Conservation (phyloP, 1,284 basidiomycete species). For the Ganoderma leucocontextum region DNA sequence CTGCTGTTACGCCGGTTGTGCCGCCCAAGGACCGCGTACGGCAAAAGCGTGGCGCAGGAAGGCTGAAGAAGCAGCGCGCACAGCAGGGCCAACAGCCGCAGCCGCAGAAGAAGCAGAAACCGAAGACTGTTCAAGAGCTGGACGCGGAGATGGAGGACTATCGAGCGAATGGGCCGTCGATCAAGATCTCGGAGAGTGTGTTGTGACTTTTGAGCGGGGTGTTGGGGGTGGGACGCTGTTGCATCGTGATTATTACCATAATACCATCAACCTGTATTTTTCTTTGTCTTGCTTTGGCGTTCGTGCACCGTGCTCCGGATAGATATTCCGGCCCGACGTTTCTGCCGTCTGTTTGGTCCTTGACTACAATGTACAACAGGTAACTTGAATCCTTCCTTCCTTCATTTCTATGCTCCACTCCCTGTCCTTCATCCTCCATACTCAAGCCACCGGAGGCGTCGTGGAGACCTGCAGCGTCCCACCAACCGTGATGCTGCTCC, state of each 20-base stretch:
- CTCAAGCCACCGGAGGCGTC: background rate
- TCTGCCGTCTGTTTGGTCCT: background rate
- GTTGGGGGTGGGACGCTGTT: too few species aligned
- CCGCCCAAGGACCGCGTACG: slow-evolving; percentile 44
- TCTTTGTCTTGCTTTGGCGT: slow-evolving; percentile 8
- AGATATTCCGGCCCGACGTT: background rate
- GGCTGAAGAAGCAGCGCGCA: slow-evolving; percentile 60
- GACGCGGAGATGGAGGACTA: slow-evolving; percentile 82
- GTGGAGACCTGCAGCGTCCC: background rate
- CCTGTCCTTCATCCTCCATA: background rate
- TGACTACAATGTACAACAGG: background rate
- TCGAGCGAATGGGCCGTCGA: slow-evolving; percentile 43
- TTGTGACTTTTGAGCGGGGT: background rate
- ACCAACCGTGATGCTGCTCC: slow-evolving; percentile 2
- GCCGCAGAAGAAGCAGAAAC: slow-evolving; percentile 22
- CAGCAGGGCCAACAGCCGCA: slow-evolving; percentile 29
- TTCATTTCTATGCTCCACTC: background rate
- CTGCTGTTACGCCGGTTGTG: slow-evolving; percentile 15
- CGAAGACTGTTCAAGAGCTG: slow-evolving; percentile 55
- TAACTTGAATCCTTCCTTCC: background rate
- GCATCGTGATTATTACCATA: background rate
- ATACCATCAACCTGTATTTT: slow-evolving; percentile 6
- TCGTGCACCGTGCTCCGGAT: background rate
- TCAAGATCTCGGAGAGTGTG: slow-evolving; percentile 8
- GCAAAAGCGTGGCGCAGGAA: slow-evolving; percentile 70